These are phyloP conservation scores for Basipetospora chlamydospora DNA, from an alignment of 2,329 filamentous ascomycete species.

Conservation along the genomic window DNA sequence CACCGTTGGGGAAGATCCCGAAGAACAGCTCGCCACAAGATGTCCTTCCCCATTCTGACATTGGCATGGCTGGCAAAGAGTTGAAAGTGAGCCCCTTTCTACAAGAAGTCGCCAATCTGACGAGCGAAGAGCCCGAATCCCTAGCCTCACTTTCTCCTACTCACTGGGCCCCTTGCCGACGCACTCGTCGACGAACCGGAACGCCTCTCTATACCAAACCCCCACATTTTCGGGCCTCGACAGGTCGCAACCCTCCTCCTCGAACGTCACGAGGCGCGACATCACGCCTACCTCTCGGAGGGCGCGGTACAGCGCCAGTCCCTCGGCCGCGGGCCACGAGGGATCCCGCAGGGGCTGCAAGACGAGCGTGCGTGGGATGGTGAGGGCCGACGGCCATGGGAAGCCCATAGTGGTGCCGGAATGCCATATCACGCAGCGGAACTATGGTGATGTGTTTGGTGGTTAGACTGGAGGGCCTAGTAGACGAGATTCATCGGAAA, in stretches of 20 bases:
- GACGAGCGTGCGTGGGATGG: slow-evolving; percentile 53
- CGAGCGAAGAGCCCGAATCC: too few relatives aligned
- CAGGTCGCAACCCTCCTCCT: slow-evolving; percentile 61
- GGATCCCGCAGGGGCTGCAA: slow-evolving; percentile 61
- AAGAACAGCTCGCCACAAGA: too few relatives aligned
- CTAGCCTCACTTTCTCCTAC: too few relatives aligned
- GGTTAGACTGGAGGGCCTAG: too few relatives aligned
- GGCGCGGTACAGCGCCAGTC: slow-evolving; percentile 57
- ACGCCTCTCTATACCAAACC: slow-evolving; percentile 52
- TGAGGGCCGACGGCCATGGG: too few relatives aligned
- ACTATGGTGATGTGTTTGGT: neutral
- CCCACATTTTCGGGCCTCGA: slow-evolving; percentile 53
- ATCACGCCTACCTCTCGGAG: slow-evolving; percentile 53
- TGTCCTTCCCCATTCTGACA: too few relatives aligned
- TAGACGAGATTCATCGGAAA: neutral
- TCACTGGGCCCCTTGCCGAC: slow-evolving; percentile 3
- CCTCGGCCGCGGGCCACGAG: slow-evolving; percentile 31
- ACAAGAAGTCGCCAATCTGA: too few relatives aligned
- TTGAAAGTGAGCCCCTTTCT: too few relatives aligned
- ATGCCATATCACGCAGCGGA: slow-evolving; percentile 27
- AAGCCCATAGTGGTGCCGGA: slow-evolving; percentile 32
- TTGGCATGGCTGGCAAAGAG: too few relatives aligned
- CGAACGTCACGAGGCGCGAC: slow-evolving; percentile 56
- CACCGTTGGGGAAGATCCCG: too few relatives aligned
- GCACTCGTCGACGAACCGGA: slow-evolving; percentile 52